Evolutionary conservation across 2,329 filamentous ascomycete genomes (phyloP), one percentile per base, ranked within the genome.

Genomic region (Lecanosticta acicola): DNA sequence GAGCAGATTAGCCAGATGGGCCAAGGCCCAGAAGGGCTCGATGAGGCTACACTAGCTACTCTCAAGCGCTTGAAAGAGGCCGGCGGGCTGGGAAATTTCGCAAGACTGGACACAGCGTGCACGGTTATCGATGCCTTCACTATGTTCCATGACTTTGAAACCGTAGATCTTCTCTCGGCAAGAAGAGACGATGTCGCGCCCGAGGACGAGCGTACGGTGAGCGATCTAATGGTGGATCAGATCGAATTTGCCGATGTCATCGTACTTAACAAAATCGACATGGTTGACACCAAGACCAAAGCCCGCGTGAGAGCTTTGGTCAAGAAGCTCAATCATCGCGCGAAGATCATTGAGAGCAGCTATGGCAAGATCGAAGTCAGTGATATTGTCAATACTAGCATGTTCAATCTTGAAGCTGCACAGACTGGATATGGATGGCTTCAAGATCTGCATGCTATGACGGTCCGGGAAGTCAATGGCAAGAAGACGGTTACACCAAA

Each of bases 201-300:
- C 0, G 84, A 87, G 53, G 84, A 88, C 49, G 83, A 88, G 54
- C 71, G 84, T 0, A 87, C 82, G 0, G 83, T 88, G 2, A 85
- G 83, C 0, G 83, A 87, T 54, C 72, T 88, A 0, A 84, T 87
- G 75, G 82, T 85, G 0, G 84, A 87, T 55, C 84, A 87, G 58
- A 84, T 87, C 48, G 84, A 88, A 64, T 88, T 88, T 55, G 83
- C 84, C 0, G 83, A 87, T 53, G 82, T 87, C 4, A 74, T 87
- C 11, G 73, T 87, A 3, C 66, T 87, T 16, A 87, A 87, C 66
- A 87, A 87, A 48, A 56, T 77, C 4, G 82, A 86, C 49, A 77
- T 80, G 49, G 79, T 85, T 11, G 64, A 71, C 33, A 61, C 66
- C 3, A 66, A 59, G 16, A 73, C 69, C 1, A 68, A 44, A 10